These are phyloP conservation scores for Mrakia blollopis DNA, from an alignment of 768 basidiomycete species.

Conservation along the genomic window DNA sequence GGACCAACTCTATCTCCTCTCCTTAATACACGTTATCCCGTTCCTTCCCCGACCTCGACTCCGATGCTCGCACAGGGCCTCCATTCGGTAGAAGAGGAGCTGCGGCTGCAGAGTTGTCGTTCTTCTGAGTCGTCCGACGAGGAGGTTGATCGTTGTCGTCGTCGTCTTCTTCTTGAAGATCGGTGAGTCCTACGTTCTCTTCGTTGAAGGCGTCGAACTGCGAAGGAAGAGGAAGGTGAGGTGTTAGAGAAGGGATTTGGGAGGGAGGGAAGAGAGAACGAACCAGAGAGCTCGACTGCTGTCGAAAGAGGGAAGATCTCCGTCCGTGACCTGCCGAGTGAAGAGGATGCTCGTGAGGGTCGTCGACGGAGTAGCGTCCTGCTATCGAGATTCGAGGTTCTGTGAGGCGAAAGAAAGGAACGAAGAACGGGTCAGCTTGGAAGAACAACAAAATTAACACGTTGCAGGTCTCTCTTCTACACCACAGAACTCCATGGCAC, in stretches of 20 bases:
- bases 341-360: slow-evolving; percentile 38
- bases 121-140: neutral
- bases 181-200: slow-evolving; percentile 56
- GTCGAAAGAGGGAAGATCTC: slow-evolving; percentile 60
- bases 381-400: slow-evolving; percentile 73
- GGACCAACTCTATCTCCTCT: neutral
- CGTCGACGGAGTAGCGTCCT: slow-evolving; percentile 71
- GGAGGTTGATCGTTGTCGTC: slow-evolving; percentile 43
- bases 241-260: neutral
- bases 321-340: slow-evolving; percentile 56
- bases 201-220: slow-evolving; percentile 72
- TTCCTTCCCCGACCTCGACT: too few species aligned
- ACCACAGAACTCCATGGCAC: too few species aligned
- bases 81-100: neutral
- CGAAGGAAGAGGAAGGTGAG: slow-evolving; percentile 41
- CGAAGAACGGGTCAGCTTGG: neutral
- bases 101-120: neutral
- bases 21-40: too few species aligned
- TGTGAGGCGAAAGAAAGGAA: neutral
- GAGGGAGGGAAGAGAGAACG: neutral
- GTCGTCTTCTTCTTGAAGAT: slow-evolving; percentile 64
- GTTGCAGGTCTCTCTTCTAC: neutral
- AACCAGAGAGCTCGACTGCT: slow-evolving; percentile 49
- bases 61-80: neutral
- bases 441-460: slow-evolving; percentile 17